Percentiles rank a stretch among this genome's conserved stretches.
Conservation (phyloP, 1,284 basidiomycete genomes). For the Stereum hirsutum region DNA sequence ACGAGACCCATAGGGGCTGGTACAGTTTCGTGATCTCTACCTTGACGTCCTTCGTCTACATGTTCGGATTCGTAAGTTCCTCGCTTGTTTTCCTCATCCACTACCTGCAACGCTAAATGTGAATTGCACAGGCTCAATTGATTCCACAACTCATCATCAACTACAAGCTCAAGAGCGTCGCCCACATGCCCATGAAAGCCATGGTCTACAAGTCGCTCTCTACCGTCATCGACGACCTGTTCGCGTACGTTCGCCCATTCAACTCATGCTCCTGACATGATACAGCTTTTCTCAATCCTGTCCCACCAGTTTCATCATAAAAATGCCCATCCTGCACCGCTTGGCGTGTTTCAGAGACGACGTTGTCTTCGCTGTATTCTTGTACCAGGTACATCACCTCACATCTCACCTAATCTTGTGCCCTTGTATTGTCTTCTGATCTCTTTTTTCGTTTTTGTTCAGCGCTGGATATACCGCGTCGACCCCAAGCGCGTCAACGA, state of each 20-base stretch:
- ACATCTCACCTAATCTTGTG: conserved; percentile 15
- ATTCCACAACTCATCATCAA: conserved; percentile 92
- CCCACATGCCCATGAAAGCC: conserved; percentile 94
- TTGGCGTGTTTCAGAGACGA: conserved; percentile 89
- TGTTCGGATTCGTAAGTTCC: conserved; percentile 84
- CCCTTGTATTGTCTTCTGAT: conserved; percentile 4
- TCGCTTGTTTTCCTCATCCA: conserved; percentile 11
- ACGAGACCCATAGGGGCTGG: conserved; percentile 88
- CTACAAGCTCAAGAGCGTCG: conserved; percentile 92
- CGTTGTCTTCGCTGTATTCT: conserved; percentile 79
- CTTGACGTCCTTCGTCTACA: conserved; percentile 84
- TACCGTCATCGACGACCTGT: conserved; percentile 90
- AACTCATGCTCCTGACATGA: background rate
- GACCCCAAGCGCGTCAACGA: conserved; percentile 94
- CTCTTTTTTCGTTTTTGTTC: conserved; percentile 4
- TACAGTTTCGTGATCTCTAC: conserved; percentile 92
- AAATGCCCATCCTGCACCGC: conserved; percentile 92
- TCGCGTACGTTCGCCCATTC: conserved; percentile 49
- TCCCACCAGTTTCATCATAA: conserved; percentile 73
- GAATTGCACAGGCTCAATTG: conserved; percentile 61
- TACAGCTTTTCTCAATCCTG: conserved; percentile 5
- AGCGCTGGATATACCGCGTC: conserved; percentile 94
- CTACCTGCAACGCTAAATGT: conserved; percentile 2
- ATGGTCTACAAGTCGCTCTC: conserved; percentile 93
- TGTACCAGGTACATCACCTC: conserved; percentile 66